Percentiles rank a stretch among this genome's conserved stretches.
Conservation (phyloP, 805 yeast genomes). For the Komagataella kurtzmanii region DNA sequence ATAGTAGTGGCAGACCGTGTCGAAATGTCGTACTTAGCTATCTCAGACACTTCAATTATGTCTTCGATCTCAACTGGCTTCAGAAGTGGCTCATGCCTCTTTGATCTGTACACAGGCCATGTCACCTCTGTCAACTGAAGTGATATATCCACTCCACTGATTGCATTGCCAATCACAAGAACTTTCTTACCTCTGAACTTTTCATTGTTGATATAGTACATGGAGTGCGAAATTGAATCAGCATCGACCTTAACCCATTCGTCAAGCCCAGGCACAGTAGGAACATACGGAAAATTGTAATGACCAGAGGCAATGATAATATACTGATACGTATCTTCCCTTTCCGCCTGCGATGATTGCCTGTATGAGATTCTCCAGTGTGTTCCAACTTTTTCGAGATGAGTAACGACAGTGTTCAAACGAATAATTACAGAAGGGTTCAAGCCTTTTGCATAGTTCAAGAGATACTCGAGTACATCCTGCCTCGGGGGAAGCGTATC, state of each 20-base stretch:
- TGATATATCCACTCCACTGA: conserved; percentile 8
- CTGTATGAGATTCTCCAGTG: conserved; percentile 10
- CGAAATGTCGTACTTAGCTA: conserved; percentile 12
- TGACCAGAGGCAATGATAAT: conserved; percentile 35
- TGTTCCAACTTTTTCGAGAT: conserved; percentile 19
- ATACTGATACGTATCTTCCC: conserved; percentile 13
- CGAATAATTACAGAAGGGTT: conserved; percentile 19
- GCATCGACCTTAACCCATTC: conserved; percentile 18
- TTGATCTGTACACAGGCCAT: conserved; percentile 14
- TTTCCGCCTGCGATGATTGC: neutral
- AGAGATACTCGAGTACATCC: conserved; percentile 50
- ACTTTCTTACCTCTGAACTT: conserved; percentile 18
- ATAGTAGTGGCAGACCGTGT: conserved; percentile 25
- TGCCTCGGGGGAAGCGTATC: conserved; percentile 45
- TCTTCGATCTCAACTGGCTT: conserved; percentile 11
- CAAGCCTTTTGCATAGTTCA: conserved; percentile 34
- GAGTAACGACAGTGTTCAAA: conserved; percentile 33
- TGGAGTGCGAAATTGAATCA: conserved; percentile 27
- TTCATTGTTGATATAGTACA: conserved; percentile 21
- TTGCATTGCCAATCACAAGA: conserved; percentile 17
- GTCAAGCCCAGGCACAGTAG: conserved; percentile 26
- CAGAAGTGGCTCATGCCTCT: conserved; percentile 11
- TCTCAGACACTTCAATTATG: conserved; percentile 13
- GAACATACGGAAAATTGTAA: conserved; percentile 32
- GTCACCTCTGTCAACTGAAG: conserved; percentile 18